Base-by-base conservation (phyloP, 371 early-diverging fungal genomes). In the Smittium culicis region DNA sequence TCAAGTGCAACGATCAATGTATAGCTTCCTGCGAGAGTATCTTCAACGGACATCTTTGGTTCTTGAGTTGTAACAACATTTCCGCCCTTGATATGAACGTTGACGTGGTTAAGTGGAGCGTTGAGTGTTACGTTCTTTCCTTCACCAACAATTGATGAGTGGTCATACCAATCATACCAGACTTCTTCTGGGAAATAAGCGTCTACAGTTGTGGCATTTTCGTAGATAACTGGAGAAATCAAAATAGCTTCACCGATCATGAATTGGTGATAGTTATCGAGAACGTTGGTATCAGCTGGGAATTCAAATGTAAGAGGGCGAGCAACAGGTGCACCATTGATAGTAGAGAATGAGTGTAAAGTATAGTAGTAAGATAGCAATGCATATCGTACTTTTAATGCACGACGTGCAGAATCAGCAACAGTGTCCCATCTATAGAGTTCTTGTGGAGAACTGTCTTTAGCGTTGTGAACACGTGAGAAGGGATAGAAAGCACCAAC, bases 11-110 rank as follows among this genome's bases (percentile, higher is more conserved):
- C 80, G 58, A 92, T 74, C 29, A 98, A 78, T 1, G 96, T 96
- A 72, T 91, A 89, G 0, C 96, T 96, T 74, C 96, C 97, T 34
- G 78, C 74, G 35, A 77, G 76, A 88, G 89, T 89, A 11, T 89
- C 80, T 27, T 80, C 69, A 1, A 93, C 88, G 31, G 91, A 85
- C 30, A 93, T 84, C 61, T 97, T 88, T 24, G 84, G 76, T 62
- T 96, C 86, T 72, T 93, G 85, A 17, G 87, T 83, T 27, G 94
- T 85, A 14, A 96, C 70, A 65, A 97, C 93, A 27, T 78, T 78
- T 16, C 98, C 98, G 45, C 90, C 93, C 17, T 89, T 87, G 24
- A 91, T 79, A 69, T 87, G 91, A 2, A 89, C 89, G 54, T 94
- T 93, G 35, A 92, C 83, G 65, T 78, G 83, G 27, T 86, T 83